phyloP scores from a whole-genome alignment of 352 stramenopile genomes.

The Pythium angustatum region DNA sequence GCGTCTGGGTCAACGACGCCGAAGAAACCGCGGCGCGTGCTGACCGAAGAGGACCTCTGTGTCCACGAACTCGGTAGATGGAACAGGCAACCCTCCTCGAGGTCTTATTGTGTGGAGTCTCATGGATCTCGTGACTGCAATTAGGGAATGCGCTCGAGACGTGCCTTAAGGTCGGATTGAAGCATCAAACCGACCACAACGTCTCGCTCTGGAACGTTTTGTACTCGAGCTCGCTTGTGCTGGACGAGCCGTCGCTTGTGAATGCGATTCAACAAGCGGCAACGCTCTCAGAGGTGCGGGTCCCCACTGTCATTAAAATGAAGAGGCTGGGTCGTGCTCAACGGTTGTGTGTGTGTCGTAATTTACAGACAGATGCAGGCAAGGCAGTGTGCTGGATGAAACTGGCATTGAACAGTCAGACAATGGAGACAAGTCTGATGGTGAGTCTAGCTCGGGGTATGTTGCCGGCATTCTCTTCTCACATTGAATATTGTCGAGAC shows the following conservation, averaged over 20 bases:
- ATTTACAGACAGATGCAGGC: constrained; percentile 53
- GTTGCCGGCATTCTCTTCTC: constrained; percentile 5
- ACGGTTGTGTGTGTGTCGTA: not conserved
- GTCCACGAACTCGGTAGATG: constrained; percentile 64
- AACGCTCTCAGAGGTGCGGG: constrained; percentile 61
- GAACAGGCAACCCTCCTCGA: not conserved
- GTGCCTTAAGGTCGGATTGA: constrained; percentile 64
- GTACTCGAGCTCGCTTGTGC: constrained; percentile 70
- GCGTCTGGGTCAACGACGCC: constrained; percentile 9
- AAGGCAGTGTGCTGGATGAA: constrained; percentile 80
- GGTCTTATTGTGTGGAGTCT: not conserved
- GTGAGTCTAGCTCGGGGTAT: constrained; percentile 34
- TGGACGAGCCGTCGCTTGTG: constrained; percentile 69
- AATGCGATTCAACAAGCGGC: constrained; percentile 68
- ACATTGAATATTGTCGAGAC: not conserved
- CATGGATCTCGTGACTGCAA: not conserved
- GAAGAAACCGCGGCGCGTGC: constrained; percentile 18
- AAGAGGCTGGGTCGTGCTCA: not conserved
- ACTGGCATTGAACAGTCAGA: constrained; percentile 76
- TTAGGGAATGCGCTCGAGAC: constrained; percentile 55
- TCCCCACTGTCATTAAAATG: not conserved
- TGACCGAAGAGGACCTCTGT: constrained; percentile 59
- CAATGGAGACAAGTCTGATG: constrained; percentile 76
- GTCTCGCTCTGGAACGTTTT: constrained; percentile 75
- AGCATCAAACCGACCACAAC: constrained; percentile 41